Evolutionary conservation across 345 rosid genomes (phyloP), one percentile per base, ranked within the genome.

Genomic region (Citrus sp.): DNA sequence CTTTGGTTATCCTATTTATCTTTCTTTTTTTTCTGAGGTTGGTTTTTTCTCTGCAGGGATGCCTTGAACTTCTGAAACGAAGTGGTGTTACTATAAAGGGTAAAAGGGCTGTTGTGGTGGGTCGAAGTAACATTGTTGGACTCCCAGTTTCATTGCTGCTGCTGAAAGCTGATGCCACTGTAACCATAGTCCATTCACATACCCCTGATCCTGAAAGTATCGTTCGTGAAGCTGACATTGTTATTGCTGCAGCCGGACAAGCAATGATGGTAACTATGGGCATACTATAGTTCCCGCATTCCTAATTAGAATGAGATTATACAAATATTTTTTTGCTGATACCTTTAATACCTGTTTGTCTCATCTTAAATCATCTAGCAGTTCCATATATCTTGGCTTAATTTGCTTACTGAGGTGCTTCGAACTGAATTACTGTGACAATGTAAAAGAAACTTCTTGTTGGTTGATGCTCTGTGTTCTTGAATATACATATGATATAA

Each of bases 231-330:
- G 99, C 99, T 77, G 99, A 95, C 85, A 93, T 95, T 13, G 67
- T 95, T 76, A 90, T 95, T 71, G 97, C 97, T 61, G 99, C 99
- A 60, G 98, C 94, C 37, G 98, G 99, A 75, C 99, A 92, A 83
- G 85, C 98, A 66, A 83, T 77, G 92, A 95, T 93, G 97, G 97
- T 95, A 81, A 85, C 25, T 18, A n/a, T 32, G 27, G 63, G 34
- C n/a, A 12, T 12, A 62, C 59, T 6, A 10, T 46, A 4, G 55
- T 46, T 63, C 66, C 49, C 6, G 0, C 34, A 54, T 79, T 18
- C 75, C 56, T 72, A 18, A 65, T 78, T 76, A 2, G 12, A n/a
- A 21, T 64, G n/a, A 30, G 9, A 25, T 32, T 49, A 58, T 40
- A 6, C 64, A 18, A 12, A 13, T 13, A 67, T 35, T 64, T 4